Evolutionary conservation across 768 basidiomycete genomes (phyloP).

Genomic region (Lentinula sp.): DNA sequence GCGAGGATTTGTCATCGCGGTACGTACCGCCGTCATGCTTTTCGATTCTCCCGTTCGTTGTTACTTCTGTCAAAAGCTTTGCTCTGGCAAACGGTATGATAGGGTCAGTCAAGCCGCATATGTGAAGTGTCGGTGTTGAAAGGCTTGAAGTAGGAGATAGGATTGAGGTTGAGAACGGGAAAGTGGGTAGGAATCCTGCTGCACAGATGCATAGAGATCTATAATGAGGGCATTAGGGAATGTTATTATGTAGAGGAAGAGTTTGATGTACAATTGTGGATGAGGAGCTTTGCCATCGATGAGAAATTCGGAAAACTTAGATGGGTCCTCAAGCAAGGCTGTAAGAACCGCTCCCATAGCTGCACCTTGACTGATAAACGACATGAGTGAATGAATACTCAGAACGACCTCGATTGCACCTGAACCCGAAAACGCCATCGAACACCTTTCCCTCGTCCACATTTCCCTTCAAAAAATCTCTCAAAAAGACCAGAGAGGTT

Average conservation of each 20-base stretch:
- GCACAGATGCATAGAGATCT: conserved; percentile 63
- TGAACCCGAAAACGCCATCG: conserved; percentile 71
- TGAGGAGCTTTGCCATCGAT: conserved; percentile 60
- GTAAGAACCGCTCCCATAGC: conserved; percentile 66
- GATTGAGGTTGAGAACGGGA: conserved; percentile 41
- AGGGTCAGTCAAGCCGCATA: conserved; percentile 69
- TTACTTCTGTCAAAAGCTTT: conserved; percentile 45
- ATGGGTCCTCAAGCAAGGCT: conserved; percentile 57
- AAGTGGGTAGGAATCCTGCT: conserved; percentile 59
- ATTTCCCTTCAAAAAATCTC: conserved; percentile 49
- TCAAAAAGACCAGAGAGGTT: conserved; percentile 47
- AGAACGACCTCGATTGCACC: conserved; percentile 30
- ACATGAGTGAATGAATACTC: neutral
- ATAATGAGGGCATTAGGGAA: conserved; percentile 24
- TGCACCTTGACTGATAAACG: conserved; percentile 67
- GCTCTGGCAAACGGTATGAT: conserved; percentile 71
- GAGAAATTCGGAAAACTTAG: conserved; percentile 50
- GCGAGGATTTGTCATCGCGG: neutral
- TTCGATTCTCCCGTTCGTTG: conserved; percentile 57
- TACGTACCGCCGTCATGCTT: conserved; percentile 73
- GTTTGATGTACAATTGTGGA: conserved; percentile 60
- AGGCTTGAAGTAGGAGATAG: conserved; percentile 39
- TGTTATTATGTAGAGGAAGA: neutral
- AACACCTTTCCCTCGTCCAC: conserved; percentile 51
- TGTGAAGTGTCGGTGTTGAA: conserved; percentile 70